Evolutionary conservation across 1,284 basidiomycete species (phyloP).

Genomic region (Trichosporon coremiiforme): DNA sequence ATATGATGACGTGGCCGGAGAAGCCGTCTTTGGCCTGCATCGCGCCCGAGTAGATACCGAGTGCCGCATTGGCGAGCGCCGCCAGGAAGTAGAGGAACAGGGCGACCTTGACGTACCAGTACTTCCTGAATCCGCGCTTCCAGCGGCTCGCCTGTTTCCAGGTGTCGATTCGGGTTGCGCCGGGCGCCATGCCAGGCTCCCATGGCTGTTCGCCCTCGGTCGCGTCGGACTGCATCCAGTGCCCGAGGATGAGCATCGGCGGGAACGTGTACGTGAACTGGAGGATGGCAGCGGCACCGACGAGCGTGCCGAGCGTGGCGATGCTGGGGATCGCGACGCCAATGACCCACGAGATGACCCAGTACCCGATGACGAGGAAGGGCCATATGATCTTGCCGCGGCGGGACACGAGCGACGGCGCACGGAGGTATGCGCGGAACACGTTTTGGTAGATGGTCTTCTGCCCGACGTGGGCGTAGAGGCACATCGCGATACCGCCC

Average conservation of each 20-base stretch:
- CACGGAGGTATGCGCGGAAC: constrained; percentile 62
- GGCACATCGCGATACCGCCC: constrained; percentile 63
- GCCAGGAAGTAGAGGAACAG: constrained; percentile 23
- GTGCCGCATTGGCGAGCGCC: constrained; percentile 21
- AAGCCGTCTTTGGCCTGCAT: constrained; percentile 21
- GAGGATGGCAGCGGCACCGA: constrained; percentile 55
- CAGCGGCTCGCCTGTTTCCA: constrained; percentile 29
- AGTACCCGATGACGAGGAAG: constrained; percentile 39
- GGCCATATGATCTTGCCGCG: constrained; percentile 60
- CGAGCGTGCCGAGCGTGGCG: constrained; percentile 61
- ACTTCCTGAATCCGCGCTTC: constrained; percentile 30
- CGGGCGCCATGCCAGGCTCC: constrained; percentile 28
- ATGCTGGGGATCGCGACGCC: constrained; percentile 66
- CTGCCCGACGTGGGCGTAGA: constrained; percentile 64
- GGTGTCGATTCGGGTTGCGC: constrained; percentile 28
- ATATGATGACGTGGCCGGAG: constrained; percentile 11
- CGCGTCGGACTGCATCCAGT: constrained; percentile 34
- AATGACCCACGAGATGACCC: constrained; percentile 62
- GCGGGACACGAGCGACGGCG: constrained; percentile 61
- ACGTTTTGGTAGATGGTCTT: constrained; percentile 34
- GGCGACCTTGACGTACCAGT: constrained; percentile 30
- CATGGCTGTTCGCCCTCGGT: constrained; percentile 24
- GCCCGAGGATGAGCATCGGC: constrained; percentile 26
- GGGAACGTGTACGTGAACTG: constrained; percentile 35
- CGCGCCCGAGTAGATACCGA: constrained; percentile 31